phyloP scores from a whole-genome alignment of 208 protist species.

The Leishmania mexicana region DNA sequence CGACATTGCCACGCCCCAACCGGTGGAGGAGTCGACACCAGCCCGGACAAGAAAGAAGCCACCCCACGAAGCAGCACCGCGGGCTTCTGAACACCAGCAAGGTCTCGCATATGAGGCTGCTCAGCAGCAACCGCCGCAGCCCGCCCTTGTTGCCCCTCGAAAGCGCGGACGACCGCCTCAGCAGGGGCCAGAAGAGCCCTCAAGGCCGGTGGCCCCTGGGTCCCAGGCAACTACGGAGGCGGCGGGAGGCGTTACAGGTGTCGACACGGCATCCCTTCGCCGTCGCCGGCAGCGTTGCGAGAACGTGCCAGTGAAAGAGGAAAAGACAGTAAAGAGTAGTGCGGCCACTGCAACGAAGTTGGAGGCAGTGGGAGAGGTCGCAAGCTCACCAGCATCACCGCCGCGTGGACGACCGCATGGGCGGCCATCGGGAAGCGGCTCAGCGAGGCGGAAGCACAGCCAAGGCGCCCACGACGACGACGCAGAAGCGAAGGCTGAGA shows the following conservation, averaged over 20 bases:
- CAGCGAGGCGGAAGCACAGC: neutral
- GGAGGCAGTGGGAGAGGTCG: neutral
- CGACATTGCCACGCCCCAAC: neutral
- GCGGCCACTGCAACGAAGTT: neutral
- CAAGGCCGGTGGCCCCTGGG: neutral
- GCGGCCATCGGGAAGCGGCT: neutral
- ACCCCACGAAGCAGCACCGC: neutral
- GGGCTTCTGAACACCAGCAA: neutral
- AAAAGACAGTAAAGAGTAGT: neutral
- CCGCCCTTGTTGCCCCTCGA: neutral
- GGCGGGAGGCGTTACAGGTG: neutral
- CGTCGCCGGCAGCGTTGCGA: slow-evolving; percentile 7
- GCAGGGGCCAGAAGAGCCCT: neutral
- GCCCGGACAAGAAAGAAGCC: neutral
- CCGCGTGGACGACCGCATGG: neutral
- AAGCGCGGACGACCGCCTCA: neutral
- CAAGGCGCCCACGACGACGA: neutral
- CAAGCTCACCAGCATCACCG: neutral
- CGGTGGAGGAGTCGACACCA: neutral
- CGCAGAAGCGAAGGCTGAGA: neutral
- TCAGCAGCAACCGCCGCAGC: neutral
- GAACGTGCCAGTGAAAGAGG: neutral
- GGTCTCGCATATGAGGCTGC: neutral
- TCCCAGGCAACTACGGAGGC: neutral
- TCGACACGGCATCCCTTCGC: neutral